phyloP scores from a whole-genome alignment of 768 basidiomycete species.

The Boletus rufocinnamomeus region DNA sequence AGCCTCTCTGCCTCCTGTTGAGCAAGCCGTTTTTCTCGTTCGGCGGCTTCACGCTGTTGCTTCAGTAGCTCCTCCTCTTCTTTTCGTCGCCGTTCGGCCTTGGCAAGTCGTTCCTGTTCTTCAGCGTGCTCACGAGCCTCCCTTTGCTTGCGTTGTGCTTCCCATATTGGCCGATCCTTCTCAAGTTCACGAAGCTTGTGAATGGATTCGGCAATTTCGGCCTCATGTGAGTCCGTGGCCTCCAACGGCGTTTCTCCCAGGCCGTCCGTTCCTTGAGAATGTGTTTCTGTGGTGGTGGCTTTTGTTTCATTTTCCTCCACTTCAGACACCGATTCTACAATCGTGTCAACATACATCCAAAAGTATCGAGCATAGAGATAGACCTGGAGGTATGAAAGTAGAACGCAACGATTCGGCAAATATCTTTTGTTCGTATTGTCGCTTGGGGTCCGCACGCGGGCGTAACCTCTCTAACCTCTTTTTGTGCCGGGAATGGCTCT shows the following conservation, averaged over 20 bases:
- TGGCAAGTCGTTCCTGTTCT: slow-evolving; percentile 41
- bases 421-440: slow-evolving; percentile 38
- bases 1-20: slow-evolving; percentile 34
- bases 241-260: slow-evolving; percentile 18
- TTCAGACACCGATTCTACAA: slow-evolving; percentile 13
- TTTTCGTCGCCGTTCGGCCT: slow-evolving; percentile 35
- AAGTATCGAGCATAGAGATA: not conserved
- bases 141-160: slow-evolving; percentile 51
- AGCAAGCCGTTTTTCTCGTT: slow-evolving; percentile 24
- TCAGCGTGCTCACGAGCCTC: slow-evolving; percentile 44
- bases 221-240: slow-evolving; percentile 41
- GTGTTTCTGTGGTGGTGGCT: slow-evolving; percentile 3
- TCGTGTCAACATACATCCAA: slow-evolving; percentile 8
- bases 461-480: slow-evolving; percentile 45
- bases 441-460: slow-evolving; percentile 39
- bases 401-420: slow-evolving; percentile 42
- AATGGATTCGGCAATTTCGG: slow-evolving; percentile 61
- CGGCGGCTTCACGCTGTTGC: slow-evolving; percentile 29
- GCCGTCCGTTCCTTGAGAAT: slow-evolving; percentile 1
- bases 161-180: slow-evolving; percentile 62
- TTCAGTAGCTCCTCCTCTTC: slow-evolving; percentile 34
- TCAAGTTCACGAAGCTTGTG: slow-evolving; percentile 71
- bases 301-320: slow-evolving; percentile 16
- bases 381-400: slow-evolving; percentile 24
- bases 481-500: slow-evolving; percentile 38